Percentiles rank a stretch among this genome's conserved stretches.
Conservation (phyloP, 352 stramenopile species). For the Achlya hypogyna region DNA sequence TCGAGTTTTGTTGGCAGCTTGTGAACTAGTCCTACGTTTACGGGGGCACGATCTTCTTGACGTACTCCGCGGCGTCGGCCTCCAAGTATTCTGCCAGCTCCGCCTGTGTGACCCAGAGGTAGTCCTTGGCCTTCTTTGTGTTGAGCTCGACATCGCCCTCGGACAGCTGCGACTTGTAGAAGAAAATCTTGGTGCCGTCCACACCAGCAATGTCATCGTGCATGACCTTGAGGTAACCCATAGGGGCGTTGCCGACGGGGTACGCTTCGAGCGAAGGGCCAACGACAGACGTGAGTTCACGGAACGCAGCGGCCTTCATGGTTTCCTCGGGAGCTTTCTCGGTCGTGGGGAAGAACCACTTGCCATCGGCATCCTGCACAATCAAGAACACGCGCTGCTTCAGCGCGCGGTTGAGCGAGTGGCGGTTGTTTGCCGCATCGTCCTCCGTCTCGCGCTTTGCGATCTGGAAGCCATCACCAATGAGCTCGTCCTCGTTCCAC, state of each 20-base stretch:
- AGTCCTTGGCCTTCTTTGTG: slow-evolving; percentile 48
- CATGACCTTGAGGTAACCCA: slow-evolving; percentile 62
- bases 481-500: slow-evolving; percentile 44
- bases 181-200: slow-evolving; percentile 80
- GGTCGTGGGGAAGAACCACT: slow-evolving; percentile 70
- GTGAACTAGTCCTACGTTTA: slow-evolving; percentile 22
- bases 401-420: slow-evolving; percentile 74
- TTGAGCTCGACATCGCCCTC: slow-evolving; percentile 46
- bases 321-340: slow-evolving; percentile 57
- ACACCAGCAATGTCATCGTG: slow-evolving; percentile 40
- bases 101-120: slow-evolving; percentile 68
- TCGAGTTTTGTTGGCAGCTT: neutral
- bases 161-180: slow-evolving; percentile 77
- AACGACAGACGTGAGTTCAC: slow-evolving; percentile 36
- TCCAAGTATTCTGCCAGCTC: slow-evolving; percentile 73
- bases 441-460: slow-evolving; percentile 72
- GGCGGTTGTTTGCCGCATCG: slow-evolving; percentile 58
- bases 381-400: slow-evolving; percentile 74
- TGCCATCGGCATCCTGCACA: slow-evolving; percentile 59
- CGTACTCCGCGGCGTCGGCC: slow-evolving; percentile 49
- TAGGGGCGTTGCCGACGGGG: slow-evolving; percentile 61
- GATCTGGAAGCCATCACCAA: slow-evolving; percentile 66
- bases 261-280: slow-evolving; percentile 41
- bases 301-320: slow-evolving; percentile 71
- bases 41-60: slow-evolving; percentile 73